Evolutionary conservation across 2,329 filamentous ascomycete genomes (phyloP), one percentile per base, ranked within the genome.

Genomic region (Aspergillus chevalieri): DNA sequence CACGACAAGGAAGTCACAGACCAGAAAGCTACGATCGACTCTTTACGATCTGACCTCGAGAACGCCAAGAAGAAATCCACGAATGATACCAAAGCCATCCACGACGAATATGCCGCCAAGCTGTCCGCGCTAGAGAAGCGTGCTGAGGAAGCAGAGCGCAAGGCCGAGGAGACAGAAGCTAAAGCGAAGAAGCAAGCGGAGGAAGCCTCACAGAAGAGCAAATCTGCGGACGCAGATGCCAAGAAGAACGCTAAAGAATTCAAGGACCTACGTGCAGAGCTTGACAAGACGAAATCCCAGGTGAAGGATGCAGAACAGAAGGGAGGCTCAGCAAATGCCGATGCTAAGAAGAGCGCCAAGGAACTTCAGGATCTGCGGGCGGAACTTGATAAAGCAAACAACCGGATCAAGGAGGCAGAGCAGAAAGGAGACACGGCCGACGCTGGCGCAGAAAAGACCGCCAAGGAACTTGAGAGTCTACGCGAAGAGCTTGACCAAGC

Each of bases 1-100:
- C 64, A 72, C 21, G 83, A 85, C 36, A 80, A 79, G 1, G 81
- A 86, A 57, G 72, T 78, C 45, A 76, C 78, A 9, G 81, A 83
- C 52, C 68, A 86, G 10, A 78, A 77, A 59, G 75, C 76, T 7
- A 81, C 74, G 3, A 75, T 83, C 24, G 78, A 78, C 46, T 75
- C 77, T 43, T 70, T 89, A 10, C 78, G 86, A 63, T 54, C 48
- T 8, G 56, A 63, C 34, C 56, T 72, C 14, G 58, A 53, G 22
- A 59, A 83, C 77, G 75, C 78, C 38, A 80, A 78, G 36, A 57
- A 65, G 28, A 65, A 67, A 44, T 62, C 58, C 57, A 63, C 74
- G 0, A 76, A 82, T 55, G 84, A 87, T 55, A 64, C 85, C 1
- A 76, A 85, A 55, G 74, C 74, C 9, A 72, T 78, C 2, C 76